phyloP scores from a whole-genome alignment of 441 rosid genomes.

The Corymbia citriodora region DNA sequence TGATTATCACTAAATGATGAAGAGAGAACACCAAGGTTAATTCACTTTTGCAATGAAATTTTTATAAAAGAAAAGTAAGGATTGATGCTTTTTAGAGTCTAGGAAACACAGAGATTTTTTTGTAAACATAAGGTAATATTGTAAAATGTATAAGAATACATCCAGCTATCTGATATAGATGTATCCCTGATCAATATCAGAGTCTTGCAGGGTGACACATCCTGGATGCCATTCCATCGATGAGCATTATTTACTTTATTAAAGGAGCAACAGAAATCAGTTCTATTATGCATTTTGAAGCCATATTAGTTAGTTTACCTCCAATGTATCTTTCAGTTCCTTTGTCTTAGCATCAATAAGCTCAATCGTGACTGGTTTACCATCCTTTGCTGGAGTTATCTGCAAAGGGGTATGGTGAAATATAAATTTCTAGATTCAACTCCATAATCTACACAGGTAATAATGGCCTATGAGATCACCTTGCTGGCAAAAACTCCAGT shows the following conservation, averaged over 20 bases:
- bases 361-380: conserved; percentile 91
- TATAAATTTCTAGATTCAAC: conserved; percentile 1
- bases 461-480: conserved; percentile 26
- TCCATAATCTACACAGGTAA: background rate
- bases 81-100: background rate
- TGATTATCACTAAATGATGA: background rate
- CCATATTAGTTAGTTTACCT: conserved; percentile 41
- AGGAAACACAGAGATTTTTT: background rate
- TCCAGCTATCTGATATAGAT: background rate
- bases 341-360: conserved; percentile 97
- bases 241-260: background rate
- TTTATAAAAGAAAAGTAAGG: background rate
- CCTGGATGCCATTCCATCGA: background rate
- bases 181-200: background rate
- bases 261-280: background rate
- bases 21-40: background rate
- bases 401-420: conserved; percentile 11
- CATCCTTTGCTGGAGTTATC: conserved; percentile 95
- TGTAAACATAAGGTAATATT: background rate
- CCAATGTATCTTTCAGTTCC: conserved; percentile 76
- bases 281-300: background rate
- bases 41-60: background rate
- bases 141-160: background rate
- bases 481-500: conserved; percentile 93
- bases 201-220: background rate